Percentiles rank a stretch among this genome's conserved stretches.
Conservation (phyloP, 148 eudicot genomes). For the Nyssa sinensis region DNA sequence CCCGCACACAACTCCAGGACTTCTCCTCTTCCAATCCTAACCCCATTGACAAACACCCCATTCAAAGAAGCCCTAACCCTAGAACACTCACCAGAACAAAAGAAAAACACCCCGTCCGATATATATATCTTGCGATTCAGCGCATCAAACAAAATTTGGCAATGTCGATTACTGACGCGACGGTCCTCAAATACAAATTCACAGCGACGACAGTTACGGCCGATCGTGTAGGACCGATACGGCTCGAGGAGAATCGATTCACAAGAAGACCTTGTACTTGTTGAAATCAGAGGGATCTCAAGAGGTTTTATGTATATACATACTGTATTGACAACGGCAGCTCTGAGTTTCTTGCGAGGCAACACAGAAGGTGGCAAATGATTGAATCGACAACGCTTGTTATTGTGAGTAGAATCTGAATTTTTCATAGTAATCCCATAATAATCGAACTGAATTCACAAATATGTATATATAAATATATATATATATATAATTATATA, state of each 20-base stretch:
- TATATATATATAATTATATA: neutral
- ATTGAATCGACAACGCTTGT: conserved; percentile 20
- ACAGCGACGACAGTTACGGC: conserved; percentile 42
- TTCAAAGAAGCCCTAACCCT: conserved; percentile 57
- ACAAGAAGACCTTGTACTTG: conserved; percentile 7
- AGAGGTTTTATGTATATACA: conserved; percentile 24
- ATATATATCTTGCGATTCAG: conserved; percentile 44
- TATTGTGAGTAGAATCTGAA: conserved; percentile 20
- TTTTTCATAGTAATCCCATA: conserved; percentile 8
- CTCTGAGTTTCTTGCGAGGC: conserved; percentile 24
- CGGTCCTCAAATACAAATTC: conserved; percentile 51
- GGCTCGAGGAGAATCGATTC: conserved; percentile 42
- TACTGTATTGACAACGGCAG: conserved; percentile 6
- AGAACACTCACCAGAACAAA: conserved; percentile 21
- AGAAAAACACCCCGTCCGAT: conserved; percentile 51
- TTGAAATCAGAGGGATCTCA: conserved; percentile 31
- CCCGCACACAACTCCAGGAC: conserved; percentile 60
- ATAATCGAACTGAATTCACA: conserved; percentile 9
- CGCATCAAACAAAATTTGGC: conserved; percentile 59
- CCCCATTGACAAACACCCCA: conserved; percentile 79
- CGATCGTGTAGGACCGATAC: conserved; percentile 48
- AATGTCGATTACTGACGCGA: conserved; percentile 73
- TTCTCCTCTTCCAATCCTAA: conserved; percentile 42
- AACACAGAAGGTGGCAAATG: neutral
- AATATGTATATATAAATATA: neutral